A percentile compares a stretch with the other conserved stretches of the same genome.
Conservation (phyloP, 805 yeast species). For the Saccharomycopsis capsularis region DNA sequence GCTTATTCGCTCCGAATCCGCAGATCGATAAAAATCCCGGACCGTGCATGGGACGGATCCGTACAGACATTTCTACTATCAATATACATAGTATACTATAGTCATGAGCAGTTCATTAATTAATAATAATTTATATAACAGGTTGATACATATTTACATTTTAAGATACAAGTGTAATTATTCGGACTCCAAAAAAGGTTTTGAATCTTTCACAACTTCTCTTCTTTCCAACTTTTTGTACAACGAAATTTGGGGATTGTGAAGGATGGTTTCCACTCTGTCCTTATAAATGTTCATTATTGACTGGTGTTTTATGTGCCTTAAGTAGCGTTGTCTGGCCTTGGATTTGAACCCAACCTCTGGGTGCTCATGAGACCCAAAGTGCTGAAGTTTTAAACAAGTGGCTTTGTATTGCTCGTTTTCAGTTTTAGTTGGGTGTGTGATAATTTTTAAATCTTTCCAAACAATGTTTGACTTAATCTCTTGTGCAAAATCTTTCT, state of each 20-base stretch:
- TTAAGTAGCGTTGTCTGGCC: slow-evolving; percentile 2
- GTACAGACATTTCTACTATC: no score
- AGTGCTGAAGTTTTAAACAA: neutral
- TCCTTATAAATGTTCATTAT: slow-evolving; percentile 14
- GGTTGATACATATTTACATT: neutral
- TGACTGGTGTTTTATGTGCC: slow-evolving; percentile 8
- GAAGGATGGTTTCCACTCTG: slow-evolving; percentile 8
- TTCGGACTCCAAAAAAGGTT: no score
- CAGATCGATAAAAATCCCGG: no score
- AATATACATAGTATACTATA: no score
- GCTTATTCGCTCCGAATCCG: no score
- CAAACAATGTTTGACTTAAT: slow-evolving; percentile 11
- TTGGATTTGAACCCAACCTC: neutral
- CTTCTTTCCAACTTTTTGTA: slow-evolving; percentile 4
- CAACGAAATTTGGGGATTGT: slow-evolving; percentile 6
- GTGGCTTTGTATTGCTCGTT: slow-evolving; percentile 7
- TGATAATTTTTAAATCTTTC: slow-evolving; percentile 5
- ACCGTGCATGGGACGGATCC: no score
- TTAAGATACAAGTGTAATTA: neutral
- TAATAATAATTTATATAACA: no score
- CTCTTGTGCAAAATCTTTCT: slow-evolving; percentile 5
- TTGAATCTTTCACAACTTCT: neutral
- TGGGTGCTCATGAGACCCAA: neutral
- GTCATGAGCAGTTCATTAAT: no score
- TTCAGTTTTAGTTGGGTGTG: neutral